Evolutionary conservation across 1,284 basidiomycete species (phyloP), one percentile per base, ranked within the genome.

Genomic region (Heliocybe sulcata): DNA sequence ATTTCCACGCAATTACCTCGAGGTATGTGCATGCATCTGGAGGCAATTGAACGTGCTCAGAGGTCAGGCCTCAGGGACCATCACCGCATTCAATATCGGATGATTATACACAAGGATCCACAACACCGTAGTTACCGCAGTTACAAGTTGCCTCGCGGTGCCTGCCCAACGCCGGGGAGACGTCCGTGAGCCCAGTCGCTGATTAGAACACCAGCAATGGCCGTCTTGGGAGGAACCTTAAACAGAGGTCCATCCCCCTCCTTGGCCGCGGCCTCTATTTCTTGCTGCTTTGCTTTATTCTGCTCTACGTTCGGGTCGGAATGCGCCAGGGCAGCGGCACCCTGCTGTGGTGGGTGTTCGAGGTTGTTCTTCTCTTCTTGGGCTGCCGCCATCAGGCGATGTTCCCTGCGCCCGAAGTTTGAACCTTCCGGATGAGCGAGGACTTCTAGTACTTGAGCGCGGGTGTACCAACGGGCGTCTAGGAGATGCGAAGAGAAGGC

Each of bases 401-500:
- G 75, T 58, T 92, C 89, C n/a, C 75, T 68, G 16, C 69, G 64
- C 11, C 75, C 71, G 53, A 90, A 77, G 35, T 69, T 74, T 9
- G 79, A 81, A 1, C 86, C 86, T 1, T 74, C 69, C 2, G 71
- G 68, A 60, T 84, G 77, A 22, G 73, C 67, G 35, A 97, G 72
- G 8, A 92, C 82, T 0, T 73, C 70, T 3, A 85, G 70, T 23
- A 94, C 76, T 62, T 94, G 84, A 27, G 80, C 79, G 10, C 90
- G 83, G 8, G 87, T 86, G 70, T 87, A 98, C 87, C 91, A 99
- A 55, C 81, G 80, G 0, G 93, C 94, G 64, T 98, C 94, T 92
- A 49, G 22, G 38, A 26, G 31, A 29, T 16, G 49, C n/a, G 22
- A 55, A 6, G 47, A 29, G 35, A 56, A 42, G 25, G 42, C 20